phyloP scores from a whole-genome alignment of 352 stramenopile genomes.

The Saprolegnia diclina region DNA sequence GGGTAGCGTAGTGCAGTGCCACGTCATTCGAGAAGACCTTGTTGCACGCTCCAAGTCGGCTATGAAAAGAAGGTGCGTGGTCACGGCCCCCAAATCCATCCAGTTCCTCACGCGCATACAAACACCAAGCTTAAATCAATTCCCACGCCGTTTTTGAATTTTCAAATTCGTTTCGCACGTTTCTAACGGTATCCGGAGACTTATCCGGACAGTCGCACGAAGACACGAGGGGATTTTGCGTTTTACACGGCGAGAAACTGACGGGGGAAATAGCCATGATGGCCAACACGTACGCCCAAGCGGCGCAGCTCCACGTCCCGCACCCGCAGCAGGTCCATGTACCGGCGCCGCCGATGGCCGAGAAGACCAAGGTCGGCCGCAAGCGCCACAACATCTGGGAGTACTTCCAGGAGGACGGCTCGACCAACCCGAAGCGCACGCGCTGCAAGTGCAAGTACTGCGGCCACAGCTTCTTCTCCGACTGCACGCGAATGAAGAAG shows the following conservation, averaged over 20 bases:
- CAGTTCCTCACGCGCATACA: neutral
- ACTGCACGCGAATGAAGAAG: constrained; percentile 12
- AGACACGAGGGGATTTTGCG: neutral
- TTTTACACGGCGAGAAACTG: constrained; percentile 2
- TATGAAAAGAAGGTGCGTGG: neutral
- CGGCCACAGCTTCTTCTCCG: constrained; percentile 13
- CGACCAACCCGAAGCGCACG: constrained; percentile 11
- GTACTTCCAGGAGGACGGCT: constrained; percentile 13
- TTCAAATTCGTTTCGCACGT: neutral
- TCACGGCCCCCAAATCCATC: neutral
- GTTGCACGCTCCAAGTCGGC: neutral
- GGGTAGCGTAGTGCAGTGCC: neutral
- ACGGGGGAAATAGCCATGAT: neutral
- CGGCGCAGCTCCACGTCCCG: no score
- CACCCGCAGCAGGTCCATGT: neutral
- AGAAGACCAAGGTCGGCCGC: constrained; percentile 15
- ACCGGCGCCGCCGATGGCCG: neutral
- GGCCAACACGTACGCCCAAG: neutral
- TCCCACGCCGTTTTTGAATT: neutral
- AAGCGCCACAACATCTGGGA: constrained; percentile 20
- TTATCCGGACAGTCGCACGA: neutral
- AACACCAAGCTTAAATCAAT: neutral
- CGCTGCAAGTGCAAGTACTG: constrained; percentile 13
- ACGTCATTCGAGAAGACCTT: neutral
- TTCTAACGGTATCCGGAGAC: neutral